These are phyloP conservation scores for Aaosphaeria pasadenensis DNA, from an alignment of 2,329 filamentous ascomycete species.

Conservation along the genomic window DNA sequence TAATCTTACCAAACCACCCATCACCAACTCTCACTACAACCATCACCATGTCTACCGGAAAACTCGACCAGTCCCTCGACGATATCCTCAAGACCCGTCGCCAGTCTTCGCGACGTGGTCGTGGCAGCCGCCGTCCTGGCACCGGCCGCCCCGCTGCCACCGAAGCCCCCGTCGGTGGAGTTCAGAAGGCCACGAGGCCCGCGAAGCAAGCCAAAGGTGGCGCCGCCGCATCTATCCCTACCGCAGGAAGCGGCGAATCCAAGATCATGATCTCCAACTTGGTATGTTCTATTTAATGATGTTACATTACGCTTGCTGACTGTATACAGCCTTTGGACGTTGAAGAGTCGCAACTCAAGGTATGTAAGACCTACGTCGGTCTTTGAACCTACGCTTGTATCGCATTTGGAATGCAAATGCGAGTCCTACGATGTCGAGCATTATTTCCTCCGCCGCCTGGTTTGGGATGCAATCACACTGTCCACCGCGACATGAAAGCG, in stretches of 20 bases:
- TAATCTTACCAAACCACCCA: background rate
- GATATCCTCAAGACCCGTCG: constrained; percentile 85
- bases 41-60: constrained; percentile 52
- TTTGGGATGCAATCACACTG: constrained; percentile 18
- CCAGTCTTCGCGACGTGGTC: constrained; percentile 50
- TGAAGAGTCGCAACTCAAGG: constrained; percentile 97
- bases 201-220: constrained; percentile 59
- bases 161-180: constrained; percentile 75
- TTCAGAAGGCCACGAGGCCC: constrained; percentile 70
- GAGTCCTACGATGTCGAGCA: constrained; percentile 27
- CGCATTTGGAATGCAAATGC: constrained; percentile 28
- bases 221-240: constrained; percentile 61
- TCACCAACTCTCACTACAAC: background rate
- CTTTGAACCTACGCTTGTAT: constrained; percentile 38
- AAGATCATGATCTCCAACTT: constrained; percentile 99
- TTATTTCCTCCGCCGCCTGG: constrained; percentile 10
- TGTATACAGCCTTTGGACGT: constrained; percentile 81
- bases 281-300: constrained; percentile 57
- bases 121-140: constrained; percentile 44
- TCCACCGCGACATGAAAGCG: background rate
- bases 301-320: constrained; percentile 45
- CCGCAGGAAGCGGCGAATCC: constrained; percentile 65
- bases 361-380: constrained; percentile 79
- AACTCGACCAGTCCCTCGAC: constrained; percentile 95
- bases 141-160: constrained; percentile 54